Evolutionary conservation across 257 asterid species (phyloP).

Genomic region (Dorcoceras hygrometricum): DNA sequence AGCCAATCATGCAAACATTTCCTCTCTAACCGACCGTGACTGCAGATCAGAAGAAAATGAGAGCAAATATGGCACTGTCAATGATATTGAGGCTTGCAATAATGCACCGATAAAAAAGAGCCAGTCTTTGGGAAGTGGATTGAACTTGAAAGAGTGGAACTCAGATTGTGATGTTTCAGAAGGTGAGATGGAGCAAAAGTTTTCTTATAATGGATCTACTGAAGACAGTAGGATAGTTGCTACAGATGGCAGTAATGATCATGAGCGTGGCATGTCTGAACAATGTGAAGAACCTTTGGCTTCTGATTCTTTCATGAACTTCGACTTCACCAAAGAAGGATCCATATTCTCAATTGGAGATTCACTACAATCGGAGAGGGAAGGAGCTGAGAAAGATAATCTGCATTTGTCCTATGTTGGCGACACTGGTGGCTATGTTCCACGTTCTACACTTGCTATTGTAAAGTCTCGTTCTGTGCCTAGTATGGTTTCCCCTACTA

Average conservation of each 20-base stretch:
- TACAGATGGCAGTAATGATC: conserved; percentile 39
- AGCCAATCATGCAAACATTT: conserved; percentile 39
- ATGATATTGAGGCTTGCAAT: conserved; percentile 31
- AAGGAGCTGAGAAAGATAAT: conserved; percentile 40
- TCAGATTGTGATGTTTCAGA: conserved; percentile 49
- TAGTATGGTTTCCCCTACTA: conserved; percentile 44
- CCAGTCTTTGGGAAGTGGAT: conserved; percentile 60
- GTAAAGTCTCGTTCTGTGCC: conserved; percentile 77
- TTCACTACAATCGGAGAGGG: conserved; percentile 46
- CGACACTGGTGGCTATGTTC: conserved; percentile 43
- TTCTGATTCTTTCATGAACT: conserved; percentile 54
- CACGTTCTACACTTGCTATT: conserved; percentile 37
- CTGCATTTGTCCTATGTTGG: conserved; percentile 39
- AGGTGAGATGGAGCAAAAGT: conserved; percentile 50
- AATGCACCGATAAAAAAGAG: conserved; percentile 48
- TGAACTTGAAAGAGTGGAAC: conserved; percentile 55
- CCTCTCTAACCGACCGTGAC: conserved; percentile 48
- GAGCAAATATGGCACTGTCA: conserved; percentile 41
- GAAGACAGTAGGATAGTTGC: conserved; percentile 33
- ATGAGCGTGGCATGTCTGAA: conserved; percentile 33
- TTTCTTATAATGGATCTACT: conserved; percentile 53
- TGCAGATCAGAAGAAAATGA: conserved; percentile 59
- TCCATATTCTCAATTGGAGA: conserved; percentile 54
- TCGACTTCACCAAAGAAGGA: conserved; percentile 39
- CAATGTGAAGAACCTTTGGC: conserved; percentile 48